Conservation (phyloP, 179 eudicot genomes). For the Beta macrorhiza region DNA sequence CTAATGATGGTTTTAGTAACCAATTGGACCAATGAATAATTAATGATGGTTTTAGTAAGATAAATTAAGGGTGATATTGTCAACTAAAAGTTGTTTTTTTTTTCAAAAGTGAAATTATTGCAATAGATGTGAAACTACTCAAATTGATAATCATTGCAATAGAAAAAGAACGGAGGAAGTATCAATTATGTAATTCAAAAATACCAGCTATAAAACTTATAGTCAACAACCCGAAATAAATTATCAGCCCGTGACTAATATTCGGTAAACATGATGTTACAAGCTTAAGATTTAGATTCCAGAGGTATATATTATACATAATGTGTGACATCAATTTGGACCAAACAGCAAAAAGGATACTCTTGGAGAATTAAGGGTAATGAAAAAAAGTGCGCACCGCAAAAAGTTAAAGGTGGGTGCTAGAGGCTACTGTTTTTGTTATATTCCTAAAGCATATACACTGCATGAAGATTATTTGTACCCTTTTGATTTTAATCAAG, state of each 20-base stretch:
- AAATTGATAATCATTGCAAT: no score
- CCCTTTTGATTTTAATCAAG: background rate
- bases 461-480: background rate
- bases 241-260: background rate
- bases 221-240: no score
- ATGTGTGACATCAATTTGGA: conserved; percentile 27
- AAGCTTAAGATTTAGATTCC: conserved; percentile 28
- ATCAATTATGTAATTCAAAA: no score
- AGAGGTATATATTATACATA: conserved; percentile 6
- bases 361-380: background rate
- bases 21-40: no score
- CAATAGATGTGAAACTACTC: no score
- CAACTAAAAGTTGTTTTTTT: no score
- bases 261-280: conserved; percentile 26
- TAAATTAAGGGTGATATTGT: no score
- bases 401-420: conserved; percentile 13
- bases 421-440: conserved; percentile 14
- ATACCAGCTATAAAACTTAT: no score
- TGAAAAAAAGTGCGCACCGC: background rate
- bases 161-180: no score
- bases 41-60: no score
- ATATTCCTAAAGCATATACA: conserved; percentile 15
- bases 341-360: conserved; percentile 32
- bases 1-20: no score
- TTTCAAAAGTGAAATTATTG: no score